These are phyloP conservation scores for Chlamydomonas incerta DNA, from an alignment of 139 green algal species.

Conservation along the genomic window DNA sequence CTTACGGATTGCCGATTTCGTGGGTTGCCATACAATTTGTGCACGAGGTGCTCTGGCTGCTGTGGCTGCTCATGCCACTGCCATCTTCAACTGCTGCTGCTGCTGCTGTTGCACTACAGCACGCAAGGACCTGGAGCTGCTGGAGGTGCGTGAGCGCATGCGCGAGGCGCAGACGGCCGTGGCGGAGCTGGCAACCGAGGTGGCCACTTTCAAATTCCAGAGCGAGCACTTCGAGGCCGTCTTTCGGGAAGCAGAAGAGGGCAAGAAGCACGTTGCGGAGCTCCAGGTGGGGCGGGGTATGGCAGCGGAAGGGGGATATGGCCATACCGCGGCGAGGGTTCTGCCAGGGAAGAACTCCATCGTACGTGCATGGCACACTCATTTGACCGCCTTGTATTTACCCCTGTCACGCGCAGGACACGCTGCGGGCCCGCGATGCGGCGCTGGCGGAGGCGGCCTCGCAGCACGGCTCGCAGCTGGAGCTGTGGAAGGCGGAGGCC, in stretches of 20 bases:
- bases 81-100: too few relatives aligned
- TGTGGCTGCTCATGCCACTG: too few relatives aligned
- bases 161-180: conserved; percentile 31
- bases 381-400: too few relatives aligned
- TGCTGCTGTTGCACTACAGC: background rate
- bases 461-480: conserved; percentile 46
- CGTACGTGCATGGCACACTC: too few relatives aligned
- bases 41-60: too few relatives aligned
- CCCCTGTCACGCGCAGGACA: background rate
- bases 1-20: too few relatives aligned
- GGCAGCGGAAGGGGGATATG: too few relatives aligned
- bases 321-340: too few relatives aligned
- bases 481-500: conserved; percentile 58
- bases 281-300: conserved; percentile 13
- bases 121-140: conserved; percentile 35
- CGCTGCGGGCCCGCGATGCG: conserved; percentile 32
- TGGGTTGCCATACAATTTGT: background rate
- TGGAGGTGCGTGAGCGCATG: conserved; percentile 42
- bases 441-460: conserved; percentile 43
- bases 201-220: conserved; percentile 19
- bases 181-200: conserved; percentile 30
- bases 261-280: background rate
- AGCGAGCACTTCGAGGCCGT: conserved; percentile 32
- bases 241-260: conserved; percentile 36
- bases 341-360: too few relatives aligned